Percentiles rank a stretch among this genome's conserved stretches.
These are phyloP conservation scores for Aspergillus tanneri DNA, from an alignment of 2,329 filamentous ascomycete species.

Conservation along the genomic window DNA sequence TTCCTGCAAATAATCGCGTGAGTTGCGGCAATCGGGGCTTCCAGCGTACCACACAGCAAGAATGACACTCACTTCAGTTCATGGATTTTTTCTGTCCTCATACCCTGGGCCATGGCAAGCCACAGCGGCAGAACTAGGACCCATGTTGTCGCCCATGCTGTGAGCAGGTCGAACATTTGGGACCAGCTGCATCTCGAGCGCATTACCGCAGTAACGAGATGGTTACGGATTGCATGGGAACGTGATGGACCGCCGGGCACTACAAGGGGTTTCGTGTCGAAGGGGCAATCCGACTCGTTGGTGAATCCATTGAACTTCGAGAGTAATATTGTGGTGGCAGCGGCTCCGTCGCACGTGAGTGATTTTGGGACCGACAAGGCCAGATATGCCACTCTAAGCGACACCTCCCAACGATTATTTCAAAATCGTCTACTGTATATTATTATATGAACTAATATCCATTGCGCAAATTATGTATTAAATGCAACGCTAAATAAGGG, in stretches of 20 bases:
- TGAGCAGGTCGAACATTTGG: constrained; percentile 36
- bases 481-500: background rate
- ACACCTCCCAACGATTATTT: no score
- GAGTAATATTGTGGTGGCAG: constrained; percentile 7
- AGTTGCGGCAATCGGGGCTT: background rate
- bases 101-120: constrained; percentile 34
- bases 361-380: constrained; percentile 21
- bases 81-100: constrained; percentile 36
- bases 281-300: constrained; percentile 15
- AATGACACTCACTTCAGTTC: constrained; percentile 34
- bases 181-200: constrained; percentile 42
- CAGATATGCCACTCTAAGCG: constrained; percentile 34
- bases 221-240: constrained; percentile 27
- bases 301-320: constrained; percentile 11
- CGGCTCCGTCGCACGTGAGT: constrained; percentile 15
- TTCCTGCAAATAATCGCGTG: constrained; percentile 29
- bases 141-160: constrained; percentile 36
- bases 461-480: no score
- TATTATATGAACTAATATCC: no score
- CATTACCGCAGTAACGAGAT: constrained; percentile 37
- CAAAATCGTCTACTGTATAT: no score
- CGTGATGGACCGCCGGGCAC: constrained; percentile 23
- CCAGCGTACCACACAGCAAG: background rate
- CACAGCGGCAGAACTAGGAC: constrained; percentile 37
- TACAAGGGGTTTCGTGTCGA: constrained; percentile 27